phyloP scores from a whole-genome alignment of 495 filamentous ascomycete genomes.

The Lophiostoma macrostomum region DNA sequence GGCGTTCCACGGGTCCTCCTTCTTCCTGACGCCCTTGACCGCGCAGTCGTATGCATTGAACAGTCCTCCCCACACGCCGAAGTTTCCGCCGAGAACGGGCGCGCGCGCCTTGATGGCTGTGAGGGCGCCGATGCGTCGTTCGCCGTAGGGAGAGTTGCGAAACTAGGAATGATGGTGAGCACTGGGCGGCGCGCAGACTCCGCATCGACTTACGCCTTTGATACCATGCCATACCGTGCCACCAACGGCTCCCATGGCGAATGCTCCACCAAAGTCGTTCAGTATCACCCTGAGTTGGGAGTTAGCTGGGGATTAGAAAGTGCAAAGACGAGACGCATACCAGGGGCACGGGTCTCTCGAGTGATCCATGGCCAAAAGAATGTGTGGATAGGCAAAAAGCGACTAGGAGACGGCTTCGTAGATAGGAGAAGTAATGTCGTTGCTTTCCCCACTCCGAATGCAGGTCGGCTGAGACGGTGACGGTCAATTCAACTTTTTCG shows the following conservation, averaged over 20 bases:
- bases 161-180: constrained; percentile 8
- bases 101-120: constrained; percentile 97
- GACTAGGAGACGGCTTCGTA: neutral
- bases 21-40: constrained; percentile 92
- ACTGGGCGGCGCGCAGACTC: no score
- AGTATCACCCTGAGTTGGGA: no score
- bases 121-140: constrained; percentile 90
- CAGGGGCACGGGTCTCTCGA: constrained; percentile 72
- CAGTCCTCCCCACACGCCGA: constrained; percentile 93
- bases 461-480: no score
- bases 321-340: no score
- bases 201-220: constrained; percentile 65
- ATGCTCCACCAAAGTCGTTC: constrained; percentile 88
- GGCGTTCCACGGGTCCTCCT: constrained; percentile 96
- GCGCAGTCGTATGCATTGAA: constrained; percentile 96
- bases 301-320: no score
- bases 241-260: constrained; percentile 95
- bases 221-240: constrained; percentile 94
- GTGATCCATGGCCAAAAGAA: constrained; percentile 61
- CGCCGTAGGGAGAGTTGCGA: constrained; percentile 67
- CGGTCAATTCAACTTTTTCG: no score
- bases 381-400: neutral
- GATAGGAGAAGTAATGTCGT: neutral
- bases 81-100: constrained; percentile 94
- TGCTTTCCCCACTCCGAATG: no score